Evolutionary conservation across 208 protist species (phyloP), one percentile per base, ranked within the genome.

Genomic region (Wallacemonas sp.): DNA sequence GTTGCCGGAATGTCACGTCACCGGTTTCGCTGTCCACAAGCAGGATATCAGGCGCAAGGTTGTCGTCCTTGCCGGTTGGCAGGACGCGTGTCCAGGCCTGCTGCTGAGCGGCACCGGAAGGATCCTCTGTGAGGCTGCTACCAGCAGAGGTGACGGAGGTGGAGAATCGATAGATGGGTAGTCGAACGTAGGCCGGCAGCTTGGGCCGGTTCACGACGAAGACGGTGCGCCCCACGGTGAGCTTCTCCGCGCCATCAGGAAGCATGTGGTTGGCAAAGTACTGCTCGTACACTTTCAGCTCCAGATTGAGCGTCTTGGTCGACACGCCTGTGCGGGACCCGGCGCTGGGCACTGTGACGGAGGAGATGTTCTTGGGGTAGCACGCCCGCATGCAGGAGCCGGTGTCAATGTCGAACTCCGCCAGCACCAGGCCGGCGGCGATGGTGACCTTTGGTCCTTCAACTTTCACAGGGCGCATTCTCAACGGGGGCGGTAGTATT

Each of bases 221-320:
- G 21, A 89, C 70, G 11, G 80, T 89, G 46, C 75, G 74, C 41
- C 71, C 75, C 39, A 90, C 66, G 16, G 62, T 67, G 14, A 83
- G 65, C 46, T 88, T 90, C 60, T 94, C 87, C 5, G 82, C 81
- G 23, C 87, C 83, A 57, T 94, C 87, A 30, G 87, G 87, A 17
- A 94, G 78, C 87, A 94, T 94, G 27, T 86, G 70, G 43, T 81
- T 85, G 41, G 87, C 87, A 49, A 89, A 84, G 72, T 87, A 87
- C 55, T 87, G 74, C 11, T 69, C 70, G 52, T 86, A 61, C 14
- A 70, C 54, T 0, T 69, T 65, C 29, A 78, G 63, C 30, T 68
- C 57, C 2, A 75, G 26, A 11, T 66, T 61, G 0, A 48, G 64
- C 19, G 43, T 9, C 23, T 66, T 60, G 11, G 29, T 19, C 26